Conservation (phyloP, 176 grass and related monocot species). For the Aegilops sharonensis region DNA sequence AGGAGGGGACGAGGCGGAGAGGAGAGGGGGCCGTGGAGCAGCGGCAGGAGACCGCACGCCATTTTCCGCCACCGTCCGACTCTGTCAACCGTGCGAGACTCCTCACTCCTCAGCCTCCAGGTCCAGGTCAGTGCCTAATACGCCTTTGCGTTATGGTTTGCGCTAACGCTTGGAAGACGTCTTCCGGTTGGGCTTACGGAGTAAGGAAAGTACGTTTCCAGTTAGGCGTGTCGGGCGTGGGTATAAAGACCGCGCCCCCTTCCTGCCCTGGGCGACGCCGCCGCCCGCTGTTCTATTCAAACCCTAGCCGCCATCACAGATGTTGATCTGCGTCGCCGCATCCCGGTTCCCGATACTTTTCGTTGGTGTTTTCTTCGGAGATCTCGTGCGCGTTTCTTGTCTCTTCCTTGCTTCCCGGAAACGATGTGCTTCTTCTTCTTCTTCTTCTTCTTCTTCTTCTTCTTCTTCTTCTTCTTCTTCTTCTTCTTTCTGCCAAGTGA, state of each 20-base stretch:
- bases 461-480: neutral
- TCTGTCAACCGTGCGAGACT: no score
- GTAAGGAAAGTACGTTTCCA: accelerated
- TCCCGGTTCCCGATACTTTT: neutral
- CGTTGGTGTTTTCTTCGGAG: neutral
- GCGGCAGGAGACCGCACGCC: conserved; percentile 47
- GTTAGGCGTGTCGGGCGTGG: no score
- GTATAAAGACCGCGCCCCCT: neutral
- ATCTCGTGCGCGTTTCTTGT: neutral
- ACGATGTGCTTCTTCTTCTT: neutral
- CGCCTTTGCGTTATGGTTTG: neutral
- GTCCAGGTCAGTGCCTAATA: neutral
- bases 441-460: neutral
- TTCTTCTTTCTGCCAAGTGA: conserved; percentile 46
- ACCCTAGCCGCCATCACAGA: neutral
- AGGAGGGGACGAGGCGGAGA: conserved; percentile 16
- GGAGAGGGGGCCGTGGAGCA: conserved; percentile 4
- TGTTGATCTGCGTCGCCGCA: neutral
- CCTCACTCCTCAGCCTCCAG: no score
- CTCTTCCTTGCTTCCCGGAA: neutral
- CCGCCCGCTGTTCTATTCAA: neutral
- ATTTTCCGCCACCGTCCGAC: conserved; percentile 23
- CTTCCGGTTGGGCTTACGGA: neutral
- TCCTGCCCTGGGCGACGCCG: neutral
- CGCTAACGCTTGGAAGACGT: accelerated